Percentiles rank a stretch among this genome's conserved stretches.
phyloP scores from a whole-genome alignment of 129 eudicot genomes.

The Artemisia tridentata region DNA sequence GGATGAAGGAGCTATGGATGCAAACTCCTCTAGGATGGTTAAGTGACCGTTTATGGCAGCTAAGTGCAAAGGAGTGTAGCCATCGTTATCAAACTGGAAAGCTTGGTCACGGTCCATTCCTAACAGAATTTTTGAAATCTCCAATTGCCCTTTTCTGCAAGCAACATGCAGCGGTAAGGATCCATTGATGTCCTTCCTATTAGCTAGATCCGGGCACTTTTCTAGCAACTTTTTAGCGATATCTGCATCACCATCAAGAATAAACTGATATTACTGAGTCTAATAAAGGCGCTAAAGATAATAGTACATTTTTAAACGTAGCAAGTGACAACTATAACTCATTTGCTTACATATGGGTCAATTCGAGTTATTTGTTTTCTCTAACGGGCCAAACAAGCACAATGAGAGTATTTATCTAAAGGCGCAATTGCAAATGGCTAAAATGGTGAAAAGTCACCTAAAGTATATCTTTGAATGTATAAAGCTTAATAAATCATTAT shows the following conservation, averaged over 20 bases:
- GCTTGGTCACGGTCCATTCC: conserved; percentile 27
- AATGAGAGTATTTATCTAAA: too few species aligned
- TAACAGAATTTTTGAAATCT: conserved; percentile 27
- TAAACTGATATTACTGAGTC: not conserved
- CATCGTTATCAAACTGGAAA: conserved; percentile 21
- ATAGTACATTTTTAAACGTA: too few species aligned
- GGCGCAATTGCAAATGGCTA: too few species aligned
- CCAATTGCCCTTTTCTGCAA: conserved; percentile 28
- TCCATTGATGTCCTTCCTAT: conserved; percentile 24
- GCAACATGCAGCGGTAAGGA: conserved; percentile 31
- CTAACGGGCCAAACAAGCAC: too few species aligned
- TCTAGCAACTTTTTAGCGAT: conserved; percentile 31
- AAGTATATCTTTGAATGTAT: too few species aligned
- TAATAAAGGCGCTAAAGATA: too few species aligned
- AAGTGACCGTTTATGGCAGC: conserved; percentile 31
- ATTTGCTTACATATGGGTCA: too few species aligned
- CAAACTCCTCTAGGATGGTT: conserved; percentile 28
- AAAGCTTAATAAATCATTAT: too few species aligned
- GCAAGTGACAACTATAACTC: too few species aligned
- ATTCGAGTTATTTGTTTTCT: too few species aligned
- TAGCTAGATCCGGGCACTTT: conserved; percentile 23
- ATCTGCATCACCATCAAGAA: conserved; percentile 19
- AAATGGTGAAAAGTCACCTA: too few species aligned
- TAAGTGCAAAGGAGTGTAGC: conserved; percentile 34
- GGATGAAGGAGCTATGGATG: conserved; percentile 23